Percentiles rank a stretch among this genome's conserved stretches.
These are phyloP conservation scores for Aspergillus unguis DNA, from an alignment of 2,329 filamentous ascomycete genomes.

Conservation along the genomic window DNA sequence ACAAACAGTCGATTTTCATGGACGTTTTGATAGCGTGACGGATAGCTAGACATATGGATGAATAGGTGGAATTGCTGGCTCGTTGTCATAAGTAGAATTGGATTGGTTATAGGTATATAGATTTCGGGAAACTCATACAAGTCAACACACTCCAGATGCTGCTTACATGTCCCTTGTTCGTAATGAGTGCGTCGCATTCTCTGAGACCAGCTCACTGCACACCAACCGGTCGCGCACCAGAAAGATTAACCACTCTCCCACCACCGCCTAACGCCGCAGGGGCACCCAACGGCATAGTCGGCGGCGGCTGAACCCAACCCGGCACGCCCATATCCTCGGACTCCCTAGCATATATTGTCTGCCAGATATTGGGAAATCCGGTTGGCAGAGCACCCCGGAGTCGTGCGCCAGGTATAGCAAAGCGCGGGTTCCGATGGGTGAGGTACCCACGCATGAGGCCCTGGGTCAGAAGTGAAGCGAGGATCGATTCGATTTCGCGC, in stretches of 20 bases:
- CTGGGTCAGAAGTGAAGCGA: constrained; percentile 74
- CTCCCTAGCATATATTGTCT: constrained; percentile 62
- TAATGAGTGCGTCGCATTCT: no score
- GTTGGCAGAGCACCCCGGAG: constrained; percentile 40
- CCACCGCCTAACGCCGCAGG: constrained; percentile 31
- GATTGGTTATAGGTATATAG: not conserved
- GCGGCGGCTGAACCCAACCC: constrained; percentile 64
- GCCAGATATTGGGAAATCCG: constrained; percentile 69
- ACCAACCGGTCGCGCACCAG: constrained; percentile 53
- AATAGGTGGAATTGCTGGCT: no score
- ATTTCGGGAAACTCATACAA: not conserved
- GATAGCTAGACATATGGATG: not conserved
- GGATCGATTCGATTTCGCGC: constrained; percentile 69
- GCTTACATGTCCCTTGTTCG: no score
- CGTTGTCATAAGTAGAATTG: not conserved
- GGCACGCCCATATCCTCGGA: constrained; percentile 63
- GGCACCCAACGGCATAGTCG: constrained; percentile 11
- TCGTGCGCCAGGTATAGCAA: constrained; percentile 73
- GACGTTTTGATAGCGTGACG: not conserved
- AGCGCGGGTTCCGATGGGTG: constrained; percentile 69
- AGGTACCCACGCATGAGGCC: constrained; percentile 81
- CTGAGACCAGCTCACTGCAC: constrained; percentile 20
- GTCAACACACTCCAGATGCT: no score
- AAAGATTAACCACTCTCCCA: constrained; percentile 58
- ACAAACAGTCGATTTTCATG: not conserved